Evolutionary conservation across 2,329 filamentous ascomycete genomes (phyloP), one percentile per base, ranked within the genome.

Genomic region (Botryotinia convoluta): DNA sequence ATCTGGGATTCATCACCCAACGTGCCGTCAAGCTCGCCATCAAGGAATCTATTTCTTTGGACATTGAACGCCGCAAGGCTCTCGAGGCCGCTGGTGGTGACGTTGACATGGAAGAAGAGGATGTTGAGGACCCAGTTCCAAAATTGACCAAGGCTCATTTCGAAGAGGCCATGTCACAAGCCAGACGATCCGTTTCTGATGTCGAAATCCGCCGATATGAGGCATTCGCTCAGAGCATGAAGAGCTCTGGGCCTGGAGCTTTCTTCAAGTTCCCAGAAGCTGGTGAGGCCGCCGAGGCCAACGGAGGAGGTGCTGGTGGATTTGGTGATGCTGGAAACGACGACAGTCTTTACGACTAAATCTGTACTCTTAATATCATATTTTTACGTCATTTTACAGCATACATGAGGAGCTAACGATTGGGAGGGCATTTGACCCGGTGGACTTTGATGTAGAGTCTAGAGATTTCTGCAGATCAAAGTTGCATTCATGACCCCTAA

Each of bases 1-100:
- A 99, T 92, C 89, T 99, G 83, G 96, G 96, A 76, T 99, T 98
- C 87, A 95, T 99, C 82, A 98, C 96, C 37, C 96, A 99, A 87
- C 94, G 96, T 83, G 96, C 96, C 71, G 96, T 97, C 87, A 99
- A 99, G 91, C 91, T 98, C 81, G 96, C 96, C 79, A 99, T 99
- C 87, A 99, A 99, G 89, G 92, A 99, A 86, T 91, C 95, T 44
- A 99, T 99, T 80, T 87, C 90, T 29, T 82, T 88, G 64, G 95
- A 98, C 75, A 98, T 99, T 79, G 93, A 97, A 85, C 93, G 93
- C 78, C 87, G 88, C 81, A 97, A 97, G 90, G 92, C 92, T 80
- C 94, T 93, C 73, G 95, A 97, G 85, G 95, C 92, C 76, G 88
- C 91, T 78, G 93, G 93, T 74, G 92, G 94, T 80, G 92, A 93